Conservation (phyloP, 495 filamentous ascomycete species). For the Daldinia concentrica region DNA sequence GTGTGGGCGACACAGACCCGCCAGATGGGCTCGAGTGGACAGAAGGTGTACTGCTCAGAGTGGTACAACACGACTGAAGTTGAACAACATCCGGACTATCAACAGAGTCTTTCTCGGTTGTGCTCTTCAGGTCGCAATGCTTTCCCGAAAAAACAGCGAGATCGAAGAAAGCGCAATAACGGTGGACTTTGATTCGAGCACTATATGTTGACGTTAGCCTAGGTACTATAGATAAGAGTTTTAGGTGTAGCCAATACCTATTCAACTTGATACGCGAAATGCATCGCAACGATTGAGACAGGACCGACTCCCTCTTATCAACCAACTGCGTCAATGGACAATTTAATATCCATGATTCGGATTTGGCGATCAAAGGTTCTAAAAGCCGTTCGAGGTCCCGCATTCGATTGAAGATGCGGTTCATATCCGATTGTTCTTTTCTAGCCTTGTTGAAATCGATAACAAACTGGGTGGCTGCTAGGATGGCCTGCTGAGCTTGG, state of each 20-base stretch:
- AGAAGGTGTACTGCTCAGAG: slow-evolving; percentile 46
- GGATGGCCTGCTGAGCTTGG: slow-evolving; percentile 65
- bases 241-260: slow-evolving; percentile 50
- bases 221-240: background rate
- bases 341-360: slow-evolving; percentile 54
- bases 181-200: slow-evolving; percentile 69
- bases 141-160: slow-evolving; percentile 67
- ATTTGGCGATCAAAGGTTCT: slow-evolving; percentile 58
- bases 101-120: slow-evolving; percentile 43
- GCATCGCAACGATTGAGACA: slow-evolving; percentile 61
- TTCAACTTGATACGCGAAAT: slow-evolving; percentile 68
- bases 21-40: slow-evolving; percentile 50
- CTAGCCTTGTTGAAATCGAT: slow-evolving; percentile 52
- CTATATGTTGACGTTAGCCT: slow-evolving; percentile 47
- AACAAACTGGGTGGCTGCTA: slow-evolving; percentile 65
- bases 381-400: slow-evolving; percentile 63
- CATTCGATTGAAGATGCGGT: slow-evolving; percentile 64
- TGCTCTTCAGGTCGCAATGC: slow-evolving; percentile 65
- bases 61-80: slow-evolving; percentile 44
- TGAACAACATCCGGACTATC: slow-evolving; percentile 37
- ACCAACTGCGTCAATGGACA: slow-evolving; percentile 54
- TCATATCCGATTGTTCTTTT: slow-evolving; percentile 54
- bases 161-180: slow-evolving; percentile 68
- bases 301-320: slow-evolving; percentile 55
- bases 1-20: slow-evolving; percentile 47